These are phyloP conservation scores for Austroboletus festivus DNA, from an alignment of 768 basidiomycete species.

Conservation along the genomic window DNA sequence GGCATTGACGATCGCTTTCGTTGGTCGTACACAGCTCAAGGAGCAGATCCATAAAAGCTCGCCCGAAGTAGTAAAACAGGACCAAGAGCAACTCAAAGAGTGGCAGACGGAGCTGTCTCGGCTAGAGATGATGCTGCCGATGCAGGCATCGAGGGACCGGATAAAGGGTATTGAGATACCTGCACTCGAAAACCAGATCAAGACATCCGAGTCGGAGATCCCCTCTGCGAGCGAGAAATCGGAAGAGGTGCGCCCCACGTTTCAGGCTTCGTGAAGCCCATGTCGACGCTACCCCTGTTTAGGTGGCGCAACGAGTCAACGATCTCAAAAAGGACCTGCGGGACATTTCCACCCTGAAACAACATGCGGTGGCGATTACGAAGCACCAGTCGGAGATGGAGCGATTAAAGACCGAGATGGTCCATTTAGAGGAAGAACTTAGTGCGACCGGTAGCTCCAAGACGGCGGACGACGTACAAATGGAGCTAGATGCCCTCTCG, in stretches of 20 bases:
- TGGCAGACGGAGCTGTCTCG: constrained; percentile 62
- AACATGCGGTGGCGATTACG: constrained; percentile 55
- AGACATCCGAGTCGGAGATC: constrained; percentile 51
- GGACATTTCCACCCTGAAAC: constrained; percentile 58
- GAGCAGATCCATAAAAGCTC: constrained; percentile 57
- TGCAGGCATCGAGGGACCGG: constrained; percentile 51
- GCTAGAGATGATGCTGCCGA: constrained; percentile 58
- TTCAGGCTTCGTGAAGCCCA: neutral
- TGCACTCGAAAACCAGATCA: constrained; percentile 57
- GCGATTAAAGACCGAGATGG: constrained; percentile 58
- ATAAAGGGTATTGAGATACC: constrained; percentile 66
- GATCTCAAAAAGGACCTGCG: constrained; percentile 55
- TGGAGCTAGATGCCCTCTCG: constrained; percentile 62
- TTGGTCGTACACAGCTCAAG: constrained; percentile 51
- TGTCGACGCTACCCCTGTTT: neutral
- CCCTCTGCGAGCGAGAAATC: constrained; percentile 50
- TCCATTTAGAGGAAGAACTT: constrained; percentile 65
- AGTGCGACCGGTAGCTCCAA: constrained; percentile 69
- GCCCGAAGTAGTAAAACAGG: constrained; percentile 40
- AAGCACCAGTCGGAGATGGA: constrained; percentile 60
- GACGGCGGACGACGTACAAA: constrained; percentile 84
- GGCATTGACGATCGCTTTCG: neutral
- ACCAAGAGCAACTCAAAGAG: constrained; percentile 37
- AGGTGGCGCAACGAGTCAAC: constrained; percentile 55
- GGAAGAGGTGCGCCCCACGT: constrained; percentile 56